A percentile compares a stretch with the other conserved stretches of the same genome.
Evolutionary conservation across 2,329 filamentous ascomycete genomes (phyloP).

Genomic region (Colletotrichum agaves): DNA sequence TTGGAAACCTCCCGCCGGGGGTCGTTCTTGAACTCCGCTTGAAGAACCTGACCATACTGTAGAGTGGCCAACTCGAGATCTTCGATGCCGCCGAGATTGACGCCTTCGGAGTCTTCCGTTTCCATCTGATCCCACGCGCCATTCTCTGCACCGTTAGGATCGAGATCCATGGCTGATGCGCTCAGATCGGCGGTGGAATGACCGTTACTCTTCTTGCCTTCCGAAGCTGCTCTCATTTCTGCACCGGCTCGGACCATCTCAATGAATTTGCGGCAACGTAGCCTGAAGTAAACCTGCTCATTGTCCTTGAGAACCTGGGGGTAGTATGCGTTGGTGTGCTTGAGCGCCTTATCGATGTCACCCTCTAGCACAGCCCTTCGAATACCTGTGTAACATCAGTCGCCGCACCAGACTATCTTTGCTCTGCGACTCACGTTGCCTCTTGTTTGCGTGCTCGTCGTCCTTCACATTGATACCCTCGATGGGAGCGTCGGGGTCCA

Average conservation of each 20-base stretch:
- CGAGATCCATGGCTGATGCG: slow-evolving; percentile 65
- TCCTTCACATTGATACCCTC: slow-evolving; percentile 76
- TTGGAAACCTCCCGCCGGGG: slow-evolving; percentile 75
- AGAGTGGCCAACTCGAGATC: slow-evolving; percentile 76
- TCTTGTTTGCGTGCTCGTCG: slow-evolving; percentile 85
- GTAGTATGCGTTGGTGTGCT: slow-evolving; percentile 82
- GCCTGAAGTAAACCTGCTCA: slow-evolving; percentile 85
- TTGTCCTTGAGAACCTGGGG: slow-evolving; percentile 83
- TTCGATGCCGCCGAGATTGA: slow-evolving; percentile 42
- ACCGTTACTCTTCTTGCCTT: slow-evolving; percentile 55
- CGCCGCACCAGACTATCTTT: neutral
- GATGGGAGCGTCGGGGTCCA: slow-evolving; percentile 63
- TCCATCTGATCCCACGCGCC: slow-evolving; percentile 62
- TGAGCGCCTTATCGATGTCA: slow-evolving; percentile 90
- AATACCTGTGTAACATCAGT: slow-evolving; percentile 69
- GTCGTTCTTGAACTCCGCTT: slow-evolving; percentile 80
- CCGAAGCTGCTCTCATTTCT: slow-evolving; percentile 66
- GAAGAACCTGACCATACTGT: slow-evolving; percentile 81
- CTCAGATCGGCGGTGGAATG: slow-evolving; percentile 57
- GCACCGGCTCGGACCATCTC: slow-evolving; percentile 88
- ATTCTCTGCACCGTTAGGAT: slow-evolving; percentile 58
- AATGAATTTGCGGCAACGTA: slow-evolving; percentile 91
- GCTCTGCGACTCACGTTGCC: slow-evolving; percentile 76
- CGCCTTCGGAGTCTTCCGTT: slow-evolving; percentile 55
- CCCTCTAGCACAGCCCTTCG: slow-evolving; percentile 88